Conservation (phyloP, 495 filamentous ascomycete species). For the Penicillium soppii region DNA sequence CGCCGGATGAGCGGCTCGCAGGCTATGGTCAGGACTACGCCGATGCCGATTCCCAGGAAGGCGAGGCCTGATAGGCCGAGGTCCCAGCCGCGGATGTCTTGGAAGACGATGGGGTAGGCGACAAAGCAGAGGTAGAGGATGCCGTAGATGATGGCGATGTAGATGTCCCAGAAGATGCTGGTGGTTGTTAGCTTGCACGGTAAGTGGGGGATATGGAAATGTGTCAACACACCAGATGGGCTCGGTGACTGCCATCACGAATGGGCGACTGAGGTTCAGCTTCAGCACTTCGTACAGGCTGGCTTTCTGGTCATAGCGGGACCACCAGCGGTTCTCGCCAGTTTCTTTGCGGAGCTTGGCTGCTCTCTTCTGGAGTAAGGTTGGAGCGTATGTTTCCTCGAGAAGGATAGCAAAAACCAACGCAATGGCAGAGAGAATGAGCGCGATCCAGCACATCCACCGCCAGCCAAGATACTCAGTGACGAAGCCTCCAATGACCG, state of each 20-base stretch:
- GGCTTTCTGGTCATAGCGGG: slow-evolving; percentile 67
- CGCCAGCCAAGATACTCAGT: slow-evolving; percentile 74
- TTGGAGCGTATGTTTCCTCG: slow-evolving; percentile 77
- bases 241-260: slow-evolving; percentile 75
- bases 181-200: background rate
- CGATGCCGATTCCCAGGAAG: slow-evolving; percentile 74
- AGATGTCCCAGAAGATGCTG: slow-evolving; percentile 74
- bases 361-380: slow-evolving; percentile 68
- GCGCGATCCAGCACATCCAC: slow-evolving; percentile 78
- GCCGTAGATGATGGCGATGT: slow-evolving; percentile 63
- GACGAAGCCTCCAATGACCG: slow-evolving; percentile 73
- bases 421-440: slow-evolving; percentile 64
- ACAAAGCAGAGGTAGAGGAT: slow-evolving; percentile 87
- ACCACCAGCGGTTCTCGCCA: slow-evolving; percentile 73
- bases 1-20: slow-evolving; percentile 69
- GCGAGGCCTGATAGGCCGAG: slow-evolving; percentile 66
- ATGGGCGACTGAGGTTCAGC: slow-evolving; percentile 72
- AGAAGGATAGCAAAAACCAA: slow-evolving; percentile 52
- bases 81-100: slow-evolving; percentile 68
- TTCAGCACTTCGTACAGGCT: slow-evolving; percentile 57
- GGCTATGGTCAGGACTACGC: slow-evolving; percentile 63
- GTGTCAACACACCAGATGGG: slow-evolving; percentile 64
- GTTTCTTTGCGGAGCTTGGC: slow-evolving; percentile 68
- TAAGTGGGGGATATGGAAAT: background rate
- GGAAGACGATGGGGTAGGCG: slow-evolving; percentile 77